Percentiles rank a stretch among this genome's conserved stretches.
These are phyloP conservation scores for Bremia lactucae DNA, from an alignment of 352 stramenopile genomes.

Conservation along the genomic window DNA sequence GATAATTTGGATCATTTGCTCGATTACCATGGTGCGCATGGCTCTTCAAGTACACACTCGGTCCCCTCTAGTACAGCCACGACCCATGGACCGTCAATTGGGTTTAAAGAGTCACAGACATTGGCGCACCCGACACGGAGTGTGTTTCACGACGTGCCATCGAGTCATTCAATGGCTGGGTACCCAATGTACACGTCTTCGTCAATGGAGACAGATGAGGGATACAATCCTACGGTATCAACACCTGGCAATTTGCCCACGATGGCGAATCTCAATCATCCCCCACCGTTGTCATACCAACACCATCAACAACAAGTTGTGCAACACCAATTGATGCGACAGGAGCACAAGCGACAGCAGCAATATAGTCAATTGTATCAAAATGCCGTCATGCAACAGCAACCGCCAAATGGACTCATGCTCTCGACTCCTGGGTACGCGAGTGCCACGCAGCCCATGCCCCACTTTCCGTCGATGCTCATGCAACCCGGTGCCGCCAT, in stretches of 20 bases:
- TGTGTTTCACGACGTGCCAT: constrained; percentile 29
- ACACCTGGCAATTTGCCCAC: constrained; percentile 11
- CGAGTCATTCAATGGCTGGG: no score
- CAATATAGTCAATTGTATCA: constrained; percentile 55
- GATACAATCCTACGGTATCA: constrained; percentile 19
- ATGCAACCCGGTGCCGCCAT: constrained; percentile 42
- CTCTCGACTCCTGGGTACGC: constrained; percentile 22
- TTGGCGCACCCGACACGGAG: constrained; percentile 47
- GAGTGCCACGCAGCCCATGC: constrained; percentile 21
- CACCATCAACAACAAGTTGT: constrained; percentile 32
- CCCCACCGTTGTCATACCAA: constrained; percentile 30
- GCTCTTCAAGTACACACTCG: constrained; percentile 3
- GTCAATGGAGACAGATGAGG: constrained; percentile 13
- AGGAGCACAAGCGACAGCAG: constrained; percentile 46
- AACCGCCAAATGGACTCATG: constrained; percentile 36
- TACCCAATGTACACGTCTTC: no score
- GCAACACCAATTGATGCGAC: constrained; percentile 44
- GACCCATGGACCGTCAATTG: constrained; percentile 8
- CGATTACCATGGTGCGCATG: constrained; percentile 50
- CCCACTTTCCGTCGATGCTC: constrained; percentile 49
- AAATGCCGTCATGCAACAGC: constrained; percentile 32
- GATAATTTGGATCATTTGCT: constrained; percentile 81
- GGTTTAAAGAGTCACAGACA: constrained; percentile 60
- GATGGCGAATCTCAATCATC: constrained; percentile 22
- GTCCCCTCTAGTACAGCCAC: neutral